Base-by-base conservation (phyloP, 2,329 filamentous ascomycete genomes). In the Ophiosphaerella herpotricha region DNA sequence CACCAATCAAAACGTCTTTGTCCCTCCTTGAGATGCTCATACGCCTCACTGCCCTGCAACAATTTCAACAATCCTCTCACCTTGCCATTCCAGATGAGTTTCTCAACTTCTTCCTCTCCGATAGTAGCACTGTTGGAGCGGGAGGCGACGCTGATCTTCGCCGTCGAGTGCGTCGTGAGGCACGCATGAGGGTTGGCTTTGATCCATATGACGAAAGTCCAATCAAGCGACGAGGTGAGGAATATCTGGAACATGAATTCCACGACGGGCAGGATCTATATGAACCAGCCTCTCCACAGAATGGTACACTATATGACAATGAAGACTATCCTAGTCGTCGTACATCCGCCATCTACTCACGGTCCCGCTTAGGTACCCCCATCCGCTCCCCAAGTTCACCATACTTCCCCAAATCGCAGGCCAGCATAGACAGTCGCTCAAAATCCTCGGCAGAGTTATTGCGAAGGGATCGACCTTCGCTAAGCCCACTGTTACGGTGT, bases 41-140 rank as follows among this genome's bases (percentile, higher is more conserved):
- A 39, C 90, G 93, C 36, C 82, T 97, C 39, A 87, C 89, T 4
- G 90, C 91, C 18, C 82, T 96, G 12, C 92, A 96, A 68, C 91
- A 96, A 76, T 96, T 94, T 71, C 89, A 96, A 68, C 92, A 97
- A 77, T 83, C 85, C 35, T 91, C 90, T 0, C 91, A 96, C 64
- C 82, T 96, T n/a, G 84, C 90, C 6, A 94, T 96, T 54, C 89
- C 89, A 1, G 92, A 97, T 68, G 90, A 96, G 62, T 84, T 96
- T 2, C 79, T 96, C 35, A 91, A 88, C 44, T 95, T 96, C 76
- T 97, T 96, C 75, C 79, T 97, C 7, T 82, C 84, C 54, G 86
- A 89, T 61, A 83, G 81, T 9, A 83, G 83, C 29, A 85, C 84
- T 2, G 87, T 85, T 1, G 86, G 86, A 24, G 83, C 85, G 1